These are phyloP conservation scores for Emericellopsis atlantica DNA, from an alignment of 2,329 filamentous ascomycete species.

Conservation along the genomic window DNA sequence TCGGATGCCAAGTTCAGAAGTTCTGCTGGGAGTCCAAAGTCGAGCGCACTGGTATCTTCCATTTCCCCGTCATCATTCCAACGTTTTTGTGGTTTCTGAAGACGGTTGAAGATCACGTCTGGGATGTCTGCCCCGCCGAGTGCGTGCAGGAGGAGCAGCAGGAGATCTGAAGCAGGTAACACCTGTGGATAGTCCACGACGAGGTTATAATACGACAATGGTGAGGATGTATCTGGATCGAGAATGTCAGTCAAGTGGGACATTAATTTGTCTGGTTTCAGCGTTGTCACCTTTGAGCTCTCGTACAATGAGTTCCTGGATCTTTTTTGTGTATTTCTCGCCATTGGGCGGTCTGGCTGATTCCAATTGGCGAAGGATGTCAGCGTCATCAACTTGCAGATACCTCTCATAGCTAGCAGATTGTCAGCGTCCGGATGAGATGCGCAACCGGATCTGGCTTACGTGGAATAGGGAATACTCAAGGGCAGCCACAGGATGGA, in stretches of 20 bases:
- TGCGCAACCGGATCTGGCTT: no score
- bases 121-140: constrained; percentile 12
- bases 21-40: constrained; percentile 11
- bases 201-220: constrained; percentile 10
- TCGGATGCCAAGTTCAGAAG: constrained; percentile 6
- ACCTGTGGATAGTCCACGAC: constrained; percentile 12
- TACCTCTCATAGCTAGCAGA: constrained; percentile 17
- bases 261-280: no score
- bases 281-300: background rate
- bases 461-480: constrained; percentile 19
- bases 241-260: no score
- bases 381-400: constrained; percentile 18
- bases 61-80: constrained; percentile 16
- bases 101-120: constrained; percentile 8
- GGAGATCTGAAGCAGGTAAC: constrained; percentile 10
- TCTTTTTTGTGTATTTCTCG: background rate
- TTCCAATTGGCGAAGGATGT: constrained; percentile 13
- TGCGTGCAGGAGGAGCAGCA: constrained; percentile 11
- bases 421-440: no score
- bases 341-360: constrained; percentile 4
- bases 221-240: background rate
- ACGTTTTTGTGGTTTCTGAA: constrained; percentile 8
- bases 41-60: constrained; percentile 6
- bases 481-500: constrained; percentile 18
- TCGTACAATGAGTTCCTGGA: background rate